phyloP scores from a whole-genome alignment of 352 stramenopile genomes.

The Globisporangium rhizosaccharum region DNA sequence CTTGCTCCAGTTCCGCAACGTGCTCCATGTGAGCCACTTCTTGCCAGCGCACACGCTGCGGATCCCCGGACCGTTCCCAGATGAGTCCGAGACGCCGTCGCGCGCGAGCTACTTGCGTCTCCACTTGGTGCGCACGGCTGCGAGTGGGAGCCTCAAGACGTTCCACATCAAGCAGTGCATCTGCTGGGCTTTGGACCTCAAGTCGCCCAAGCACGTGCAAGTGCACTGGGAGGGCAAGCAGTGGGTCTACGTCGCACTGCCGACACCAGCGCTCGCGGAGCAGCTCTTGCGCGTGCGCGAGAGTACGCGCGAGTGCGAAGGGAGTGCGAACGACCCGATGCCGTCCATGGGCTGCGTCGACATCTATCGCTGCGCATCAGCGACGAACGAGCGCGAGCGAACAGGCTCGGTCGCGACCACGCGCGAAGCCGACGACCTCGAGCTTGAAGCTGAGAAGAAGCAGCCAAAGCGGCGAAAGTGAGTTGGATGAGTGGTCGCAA shows the following conservation, averaged over 20 bases:
- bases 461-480: slow-evolving; percentile 6
- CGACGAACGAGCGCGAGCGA: too few species aligned
- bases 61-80: slow-evolving; percentile 40
- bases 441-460: slow-evolving; percentile 8
- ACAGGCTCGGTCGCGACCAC: too few species aligned
- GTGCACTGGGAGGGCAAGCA: slow-evolving; percentile 51
- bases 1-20: slow-evolving; percentile 36
- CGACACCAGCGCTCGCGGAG: slow-evolving; percentile 27
- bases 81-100: slow-evolving; percentile 36
- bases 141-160: slow-evolving; percentile 37
- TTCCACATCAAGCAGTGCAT: slow-evolving; percentile 80
- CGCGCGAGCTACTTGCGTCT: slow-evolving; percentile 50
- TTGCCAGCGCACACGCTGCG: slow-evolving; percentile 41
- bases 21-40: slow-evolving; percentile 58
- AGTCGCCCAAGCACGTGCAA: slow-evolving; percentile 30
- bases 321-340: slow-evolving; percentile 44
- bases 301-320: slow-evolving; percentile 25
- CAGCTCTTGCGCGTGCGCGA: slow-evolving; percentile 32
- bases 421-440: not conserved
- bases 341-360: slow-evolving; percentile 54
- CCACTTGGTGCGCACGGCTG: slow-evolving; percentile 43
- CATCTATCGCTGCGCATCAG: too few species aligned
- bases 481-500: not conserved
- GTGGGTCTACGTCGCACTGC: slow-evolving; percentile 47
- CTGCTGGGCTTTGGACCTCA: slow-evolving; percentile 38